Evolutionary conservation across 2,329 filamentous ascomycete species (phyloP), one percentile per base, ranked within the genome.

Genomic region (Purpureocillium lavendulum): DNA sequence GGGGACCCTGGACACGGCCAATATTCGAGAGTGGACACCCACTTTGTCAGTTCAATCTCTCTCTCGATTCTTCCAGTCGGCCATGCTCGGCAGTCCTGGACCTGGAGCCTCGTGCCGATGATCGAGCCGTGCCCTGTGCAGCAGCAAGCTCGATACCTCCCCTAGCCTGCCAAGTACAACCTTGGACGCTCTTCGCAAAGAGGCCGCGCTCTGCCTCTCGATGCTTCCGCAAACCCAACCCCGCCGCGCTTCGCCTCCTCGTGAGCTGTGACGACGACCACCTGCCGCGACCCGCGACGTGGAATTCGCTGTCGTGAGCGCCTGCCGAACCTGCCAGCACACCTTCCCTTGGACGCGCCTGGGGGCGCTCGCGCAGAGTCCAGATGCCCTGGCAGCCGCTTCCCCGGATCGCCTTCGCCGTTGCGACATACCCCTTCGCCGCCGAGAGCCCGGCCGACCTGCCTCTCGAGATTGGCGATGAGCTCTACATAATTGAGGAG

Each of bases 401-500:
- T 63, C 87, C 89, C 64, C 86, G 87, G 56, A 96, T 98, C 70
- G 92, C 89, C 59, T 98, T 97, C 71, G 94, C 90, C 53, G 86
- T 98, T 64, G 92, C 90, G 71, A 89, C 83, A 50, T 94, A 89
- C 62, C 92, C 92, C 30, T 98, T 98, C 67, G 75, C 84, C 53
- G 86, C 92, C 44, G 82, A 85, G 44, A 82, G 82, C 49, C 80
- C 88, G 39, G 86, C 88, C 60, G 92, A 98, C 64, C 80, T 98
- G 15, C 92, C 94, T 9, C 82, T 98, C 59, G 89, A 98, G 64
- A 87, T 98, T 48, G 92, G 92, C 60, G 92, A 98, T 74, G 92
- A 98, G 66, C 73, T 98, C 48, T 98, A 98, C 67, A 94, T 98
- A 50, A 96, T 98, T 58, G 90, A 97, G 65, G 87, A 97, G 65